phyloP scores from a whole-genome alignment of 2,329 filamentous ascomycete species.

The Clonostachys rosea region DNA sequence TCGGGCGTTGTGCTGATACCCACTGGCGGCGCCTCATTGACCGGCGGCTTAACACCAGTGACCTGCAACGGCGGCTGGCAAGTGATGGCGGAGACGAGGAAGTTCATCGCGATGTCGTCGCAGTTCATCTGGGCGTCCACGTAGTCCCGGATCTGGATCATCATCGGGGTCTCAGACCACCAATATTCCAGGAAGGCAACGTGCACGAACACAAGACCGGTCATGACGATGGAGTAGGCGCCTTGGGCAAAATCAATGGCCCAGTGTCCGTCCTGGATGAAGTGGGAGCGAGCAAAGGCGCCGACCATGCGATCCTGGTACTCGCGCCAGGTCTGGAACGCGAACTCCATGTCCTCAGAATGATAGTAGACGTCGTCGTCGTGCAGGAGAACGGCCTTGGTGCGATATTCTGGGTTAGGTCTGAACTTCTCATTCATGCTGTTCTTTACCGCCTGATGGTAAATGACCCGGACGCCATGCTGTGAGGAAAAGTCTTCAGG shows the following conservation, averaged over 20 bases:
- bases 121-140: slow-evolving; percentile 32
- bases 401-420: slow-evolving; percentile 26
- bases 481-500: slow-evolving; percentile 19
- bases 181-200: slow-evolving; percentile 31
- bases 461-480: slow-evolving; percentile 23
- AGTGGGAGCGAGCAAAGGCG: slow-evolving; percentile 27
- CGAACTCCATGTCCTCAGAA: slow-evolving; percentile 30
- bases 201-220: slow-evolving; percentile 28
- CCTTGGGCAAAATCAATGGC: slow-evolving; percentile 20
- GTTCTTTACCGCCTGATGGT: slow-evolving; percentile 21
- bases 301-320: slow-evolving; percentile 25
- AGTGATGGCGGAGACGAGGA: slow-evolving; percentile 23
- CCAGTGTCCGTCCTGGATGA: slow-evolving; percentile 15
- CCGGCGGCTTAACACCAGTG: slow-evolving; percentile 20
- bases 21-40: slow-evolving; percentile 19
- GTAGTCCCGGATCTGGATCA: slow-evolving; percentile 23
- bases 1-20: slow-evolving; percentile 25
- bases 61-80: slow-evolving; percentile 25
- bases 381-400: slow-evolving; percentile 30
- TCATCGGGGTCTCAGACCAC: slow-evolving; percentile 20
- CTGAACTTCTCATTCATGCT: slow-evolving; percentile 30
- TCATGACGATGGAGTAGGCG: slow-evolving; percentile 27
- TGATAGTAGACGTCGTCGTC: slow-evolving; percentile 33
- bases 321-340: slow-evolving; percentile 31
- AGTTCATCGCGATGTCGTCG: slow-evolving; percentile 34